These are phyloP conservation scores for Paraphaeosphaeria minitans DNA, from an alignment of 2,329 filamentous ascomycete species.

Conservation along the genomic window DNA sequence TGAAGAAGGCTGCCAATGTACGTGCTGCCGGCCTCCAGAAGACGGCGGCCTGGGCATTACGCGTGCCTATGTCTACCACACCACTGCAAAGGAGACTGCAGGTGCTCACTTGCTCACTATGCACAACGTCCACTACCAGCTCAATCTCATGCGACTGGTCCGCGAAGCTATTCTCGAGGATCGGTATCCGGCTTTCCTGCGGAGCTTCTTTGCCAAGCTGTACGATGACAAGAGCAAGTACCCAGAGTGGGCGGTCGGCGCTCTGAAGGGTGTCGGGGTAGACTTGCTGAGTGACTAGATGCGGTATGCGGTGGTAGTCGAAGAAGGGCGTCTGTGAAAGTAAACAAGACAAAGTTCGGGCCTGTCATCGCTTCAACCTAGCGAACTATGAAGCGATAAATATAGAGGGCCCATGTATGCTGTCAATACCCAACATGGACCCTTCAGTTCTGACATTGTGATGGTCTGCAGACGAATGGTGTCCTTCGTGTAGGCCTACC, in stretches of 20 bases:
- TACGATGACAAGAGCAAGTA: conserved; percentile 71
- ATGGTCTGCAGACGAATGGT: too few species aligned
- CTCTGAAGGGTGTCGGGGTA: conserved; percentile 78
- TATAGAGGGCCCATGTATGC: background rate
- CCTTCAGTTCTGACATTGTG: background rate
- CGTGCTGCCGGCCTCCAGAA: conserved; percentile 70
- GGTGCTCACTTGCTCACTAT: conserved; percentile 86
- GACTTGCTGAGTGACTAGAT: conserved; percentile 34
- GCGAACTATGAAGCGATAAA: background rate
- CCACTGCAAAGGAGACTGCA: conserved; percentile 91
- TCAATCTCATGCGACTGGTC: conserved; percentile 78
- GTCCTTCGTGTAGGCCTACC: too few species aligned
- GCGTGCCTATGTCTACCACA: conserved; percentile 87
- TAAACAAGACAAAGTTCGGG: background rate
- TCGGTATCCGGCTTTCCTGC: conserved; percentile 77
- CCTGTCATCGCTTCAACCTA: background rate
- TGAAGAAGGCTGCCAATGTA: conserved; percentile 80
- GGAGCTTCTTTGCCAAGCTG: conserved; percentile 74
- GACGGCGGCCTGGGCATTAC: conserved; percentile 81
- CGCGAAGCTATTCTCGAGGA: conserved; percentile 82
- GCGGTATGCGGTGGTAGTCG: background rate
- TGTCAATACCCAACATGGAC: background rate
- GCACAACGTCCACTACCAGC: conserved; percentile 93
- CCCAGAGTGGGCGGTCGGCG: conserved; percentile 83
- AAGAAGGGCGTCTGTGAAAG: background rate